Evolutionary conservation across 345 rosid genomes (phyloP), one percentile per base, ranked within the genome.

Genomic region (Acer campestre): DNA sequence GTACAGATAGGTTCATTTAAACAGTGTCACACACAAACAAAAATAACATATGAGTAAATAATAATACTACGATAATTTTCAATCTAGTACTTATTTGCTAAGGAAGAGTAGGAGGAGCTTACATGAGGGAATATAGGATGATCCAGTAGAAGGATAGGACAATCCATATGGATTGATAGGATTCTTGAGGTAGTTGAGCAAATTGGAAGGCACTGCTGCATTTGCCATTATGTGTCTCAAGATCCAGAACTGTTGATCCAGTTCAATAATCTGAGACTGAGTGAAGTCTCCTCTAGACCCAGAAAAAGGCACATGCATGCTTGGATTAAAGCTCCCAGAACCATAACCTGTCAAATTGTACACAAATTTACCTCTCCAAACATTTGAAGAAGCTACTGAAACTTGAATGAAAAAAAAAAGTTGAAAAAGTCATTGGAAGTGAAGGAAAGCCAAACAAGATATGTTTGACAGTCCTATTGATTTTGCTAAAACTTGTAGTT

Each of bases 181-280:
- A 68, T 85, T 91, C 68, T 79, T 84, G 68, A 90, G 75, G 35
- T 92, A 88, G 66, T 78, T 79, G 79, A 93, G 89, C 64, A 93
- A 74, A 80, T 91, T 88, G 58, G 92, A 83, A 62, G 98, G 98
- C 42, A 93, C 86, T 63, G 92, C 84, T 64, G 82, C 89, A 74
- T 87, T 88, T 76, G 86, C 85, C 11, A 82, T 80, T 66, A 93
- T 83, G 84, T 90, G 87, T 78, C 88, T 90, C 85, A 82, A 91
- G 86, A 93, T 93, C 90, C 86, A 81, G n/a, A 92, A 90, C 75
- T 93, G 96, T 59, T 88, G 91, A 69, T 91, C 86, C 42, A 93
- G 80, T 80, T 93, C 98, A 68, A 86, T 86, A 94, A 87, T 83
- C 70, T 93, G 96, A 67, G 90, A 80, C 67, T 87, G 84, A 66